Conservation (phyloP, 179 eudicot species). For the Silene coronaria region DNA sequence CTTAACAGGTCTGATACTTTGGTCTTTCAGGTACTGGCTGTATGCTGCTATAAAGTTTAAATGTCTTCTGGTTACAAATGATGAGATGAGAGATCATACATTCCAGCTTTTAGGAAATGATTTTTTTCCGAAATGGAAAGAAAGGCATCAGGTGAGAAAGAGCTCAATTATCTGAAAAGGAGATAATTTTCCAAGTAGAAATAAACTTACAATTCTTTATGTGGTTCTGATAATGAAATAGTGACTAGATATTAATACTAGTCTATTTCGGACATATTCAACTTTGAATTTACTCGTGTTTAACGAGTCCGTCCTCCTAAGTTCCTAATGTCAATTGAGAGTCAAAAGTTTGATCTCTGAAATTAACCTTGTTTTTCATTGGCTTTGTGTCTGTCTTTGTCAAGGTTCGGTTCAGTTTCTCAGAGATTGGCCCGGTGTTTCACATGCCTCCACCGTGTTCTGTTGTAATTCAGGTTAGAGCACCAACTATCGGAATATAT, state of each 20-base stretch:
- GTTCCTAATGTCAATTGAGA: not conserved
- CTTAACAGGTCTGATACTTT: constrained; percentile 4
- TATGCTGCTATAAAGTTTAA: constrained; percentile 86
- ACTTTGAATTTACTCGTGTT: not conserved
- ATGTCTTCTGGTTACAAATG: constrained; percentile 79
- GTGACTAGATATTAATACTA: not conserved
- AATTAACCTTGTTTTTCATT: not conserved
- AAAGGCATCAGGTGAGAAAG: constrained; percentile 77
- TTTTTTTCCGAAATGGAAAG: constrained; percentile 91
- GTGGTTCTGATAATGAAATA: not conserved
- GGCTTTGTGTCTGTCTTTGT: constrained; percentile 10
- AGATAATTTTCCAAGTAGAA: not conserved
- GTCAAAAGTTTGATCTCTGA: not conserved
- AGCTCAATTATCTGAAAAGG: not conserved
- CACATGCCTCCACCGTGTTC: constrained; percentile 97
- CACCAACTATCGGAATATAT: not conserved
- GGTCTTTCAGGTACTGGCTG: constrained; percentile 80
- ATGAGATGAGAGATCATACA: constrained; percentile 92
- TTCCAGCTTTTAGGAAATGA: constrained; percentile 84
- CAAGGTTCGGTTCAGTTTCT: constrained; percentile 75
- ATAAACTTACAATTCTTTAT: too few relatives aligned
- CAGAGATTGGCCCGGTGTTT: constrained; percentile 60
- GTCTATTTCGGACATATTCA: not conserved
- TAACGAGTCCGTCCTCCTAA: not conserved
- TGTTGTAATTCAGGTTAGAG: constrained; percentile 76